Percentiles rank a stretch among this genome's conserved stretches.
phyloP scores from a whole-genome alignment of 257 asterid species.

The Solanum bukasovii region DNA sequence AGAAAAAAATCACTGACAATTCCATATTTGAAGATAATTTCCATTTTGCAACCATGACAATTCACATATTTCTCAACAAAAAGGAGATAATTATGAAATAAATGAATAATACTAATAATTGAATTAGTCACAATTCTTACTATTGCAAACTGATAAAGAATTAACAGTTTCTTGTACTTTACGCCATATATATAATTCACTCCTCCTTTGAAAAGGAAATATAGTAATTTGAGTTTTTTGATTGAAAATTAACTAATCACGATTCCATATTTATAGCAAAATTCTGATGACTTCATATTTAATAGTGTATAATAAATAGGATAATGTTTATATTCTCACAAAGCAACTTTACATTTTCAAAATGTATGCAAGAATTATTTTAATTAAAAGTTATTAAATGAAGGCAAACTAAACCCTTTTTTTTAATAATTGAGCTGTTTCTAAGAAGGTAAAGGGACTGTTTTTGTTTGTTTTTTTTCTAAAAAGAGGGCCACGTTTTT shows the following conservation, averaged over 20 bases:
- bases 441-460: neutral
- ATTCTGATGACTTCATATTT: neutral
- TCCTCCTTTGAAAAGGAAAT: neutral
- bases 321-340: neutral
- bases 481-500: neutral
- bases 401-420: neutral
- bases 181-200: neutral
- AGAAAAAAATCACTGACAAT: neutral
- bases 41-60: neutral
- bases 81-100: neutral
- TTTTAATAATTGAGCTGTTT: neutral
- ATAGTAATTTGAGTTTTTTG: neutral
- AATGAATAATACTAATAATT: neutral
- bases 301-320: neutral
- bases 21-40: neutral
- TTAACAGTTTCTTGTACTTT: neutral
- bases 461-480: no score
- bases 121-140: neutral
- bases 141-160: neutral
- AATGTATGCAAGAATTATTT: neutral
- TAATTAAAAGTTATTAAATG: neutral
- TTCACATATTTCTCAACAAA: neutral
- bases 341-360: neutral
- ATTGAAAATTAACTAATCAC: neutral
- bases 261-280: neutral